A percentile compares a stretch with the other conserved stretches of the same genome.
phyloP scores from a whole-genome alignment of 306 rosid species.

The Gastrolobium villosum region DNA sequence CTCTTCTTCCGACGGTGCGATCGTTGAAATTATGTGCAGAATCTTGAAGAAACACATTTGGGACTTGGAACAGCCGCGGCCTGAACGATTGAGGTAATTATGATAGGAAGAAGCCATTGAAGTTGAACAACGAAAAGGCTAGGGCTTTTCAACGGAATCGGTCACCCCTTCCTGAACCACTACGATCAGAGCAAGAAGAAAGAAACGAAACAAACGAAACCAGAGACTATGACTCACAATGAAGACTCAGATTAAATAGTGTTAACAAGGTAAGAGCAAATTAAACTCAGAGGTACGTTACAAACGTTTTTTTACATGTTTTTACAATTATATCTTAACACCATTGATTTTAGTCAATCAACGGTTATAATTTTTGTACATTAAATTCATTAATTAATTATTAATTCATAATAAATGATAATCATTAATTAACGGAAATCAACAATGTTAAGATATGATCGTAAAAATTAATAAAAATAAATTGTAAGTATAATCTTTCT shows the following conservation, averaged over 20 bases:
- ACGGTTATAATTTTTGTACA: too few relatives aligned
- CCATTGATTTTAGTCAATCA: too few relatives aligned
- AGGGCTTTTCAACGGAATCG: conserved; percentile 11
- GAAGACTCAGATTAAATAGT: neutral
- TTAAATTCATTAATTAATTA: too few relatives aligned
- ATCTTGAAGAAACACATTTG: conserved; percentile 65
- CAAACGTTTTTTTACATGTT: too few relatives aligned
- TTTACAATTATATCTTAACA: too few relatives aligned
- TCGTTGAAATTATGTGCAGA: conserved; percentile 57
- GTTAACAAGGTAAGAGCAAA: neutral
- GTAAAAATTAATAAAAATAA: too few relatives aligned
- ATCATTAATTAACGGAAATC: too few relatives aligned
- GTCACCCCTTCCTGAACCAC: conserved; percentile 15
- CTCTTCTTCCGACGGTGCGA: conserved; percentile 37
- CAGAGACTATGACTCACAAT: neutral
- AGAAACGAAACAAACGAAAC: neutral
- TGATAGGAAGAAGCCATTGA: conserved; percentile 50
- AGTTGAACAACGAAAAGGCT: neutral
- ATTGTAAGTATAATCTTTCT: too few relatives aligned
- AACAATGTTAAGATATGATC: too few relatives aligned
- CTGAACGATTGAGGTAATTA: conserved; percentile 4
- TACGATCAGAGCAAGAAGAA: neutral
- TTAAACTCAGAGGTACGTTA: too few relatives aligned
- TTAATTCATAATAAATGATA: too few relatives aligned
- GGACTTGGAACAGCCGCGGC: conserved; percentile 55